Evolutionary conservation across 1,284 basidiomycete species (phyloP), one percentile per base, ranked within the genome.

Genomic region (Tilletia caries): DNA sequence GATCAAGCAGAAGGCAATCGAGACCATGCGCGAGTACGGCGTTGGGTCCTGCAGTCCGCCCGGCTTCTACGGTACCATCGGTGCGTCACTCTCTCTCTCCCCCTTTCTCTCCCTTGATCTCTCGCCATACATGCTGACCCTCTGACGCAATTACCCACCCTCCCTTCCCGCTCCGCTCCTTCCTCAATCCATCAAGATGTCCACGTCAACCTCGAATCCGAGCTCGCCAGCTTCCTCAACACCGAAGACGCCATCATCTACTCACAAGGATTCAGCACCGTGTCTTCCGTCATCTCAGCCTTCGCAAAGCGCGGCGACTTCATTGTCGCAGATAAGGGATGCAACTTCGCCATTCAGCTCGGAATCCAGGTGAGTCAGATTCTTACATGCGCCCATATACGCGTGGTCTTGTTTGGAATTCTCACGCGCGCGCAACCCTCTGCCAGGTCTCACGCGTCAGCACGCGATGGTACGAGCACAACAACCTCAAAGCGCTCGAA

Each of bases 231-330:
- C 64, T 98, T 98, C 84, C 86, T 98, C 52, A 92, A 93, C 20
- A 90, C 91, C 2, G 93, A 97, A 82, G 87, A 90, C 1, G 86
- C 91, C 46, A 98, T 98, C 83, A 88, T 98, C 75, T 98, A 98
- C 85, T 91, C 94, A 2, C 96, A 98, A 85, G 91, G 90, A 8
- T 98, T 96, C 85, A 90, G 91, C 15, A 94, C 94, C 69, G 89
- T 93, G 74, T 90, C 92, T 1, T 96, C 93, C 27, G 94, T 95
- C 79, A 98, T 98, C 71, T 92, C 95, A 0, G 93, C 95, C 0
- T 99, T 98, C 83, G 93, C 92, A 86, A 99, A 99, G 84, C 90
- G 96, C 74, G 95, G 95, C 2, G 96, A 99, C 80, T 90, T 98
- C 78, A 95, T 99, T 80, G 92, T 99, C n/a, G 95, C 93, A 2